Evolutionary conservation across 768 basidiomycete genomes (phyloP).

Genomic region (Chiua virens): DNA sequence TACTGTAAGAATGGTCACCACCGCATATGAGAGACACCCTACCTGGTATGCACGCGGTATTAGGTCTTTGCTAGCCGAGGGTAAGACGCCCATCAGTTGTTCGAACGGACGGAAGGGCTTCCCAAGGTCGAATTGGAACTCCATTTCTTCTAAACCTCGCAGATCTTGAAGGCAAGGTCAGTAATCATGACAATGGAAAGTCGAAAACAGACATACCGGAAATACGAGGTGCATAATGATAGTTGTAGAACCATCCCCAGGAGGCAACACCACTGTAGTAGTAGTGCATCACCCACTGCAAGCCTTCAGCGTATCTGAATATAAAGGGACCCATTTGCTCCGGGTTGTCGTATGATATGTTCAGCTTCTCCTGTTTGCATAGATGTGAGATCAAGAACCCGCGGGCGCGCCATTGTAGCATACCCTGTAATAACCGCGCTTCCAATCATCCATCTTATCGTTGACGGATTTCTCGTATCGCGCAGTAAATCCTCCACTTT

Average conservation of each 20-base stretch:
- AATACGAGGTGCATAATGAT: conserved; percentile 96
- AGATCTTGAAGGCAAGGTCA: conserved; percentile 44
- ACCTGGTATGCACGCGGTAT: conserved; percentile 88
- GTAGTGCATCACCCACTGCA: conserved; percentile 99
- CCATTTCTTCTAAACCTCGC: conserved; percentile 65
- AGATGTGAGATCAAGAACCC: conserved; percentile 11
- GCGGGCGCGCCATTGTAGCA: conserved; percentile 41
- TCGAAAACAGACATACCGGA: conserved; percentile 58
- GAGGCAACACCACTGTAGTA: conserved; percentile 97
- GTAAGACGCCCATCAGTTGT: conserved; percentile 97
- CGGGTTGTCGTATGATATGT: conserved; percentile 71
- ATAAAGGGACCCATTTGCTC: conserved; percentile 68
- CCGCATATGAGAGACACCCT: background rate
- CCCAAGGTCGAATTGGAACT: conserved; percentile 85
- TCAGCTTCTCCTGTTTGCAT: conserved; percentile 71
- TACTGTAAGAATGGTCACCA: background rate
- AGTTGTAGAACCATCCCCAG: conserved; percentile 99
- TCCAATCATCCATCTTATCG: conserved; percentile 93
- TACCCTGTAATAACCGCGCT: conserved; percentile 85
- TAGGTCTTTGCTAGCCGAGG: conserved; percentile 84
- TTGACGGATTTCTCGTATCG: conserved; percentile 69
- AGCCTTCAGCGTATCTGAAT: conserved; percentile 85
- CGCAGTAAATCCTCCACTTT: conserved; percentile 75
- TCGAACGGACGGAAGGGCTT: conserved; percentile 90
- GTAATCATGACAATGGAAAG: background rate